Conservation (phyloP, 2,329 filamentous ascomycete genomes). For the Colletotrichum lini region DNA sequence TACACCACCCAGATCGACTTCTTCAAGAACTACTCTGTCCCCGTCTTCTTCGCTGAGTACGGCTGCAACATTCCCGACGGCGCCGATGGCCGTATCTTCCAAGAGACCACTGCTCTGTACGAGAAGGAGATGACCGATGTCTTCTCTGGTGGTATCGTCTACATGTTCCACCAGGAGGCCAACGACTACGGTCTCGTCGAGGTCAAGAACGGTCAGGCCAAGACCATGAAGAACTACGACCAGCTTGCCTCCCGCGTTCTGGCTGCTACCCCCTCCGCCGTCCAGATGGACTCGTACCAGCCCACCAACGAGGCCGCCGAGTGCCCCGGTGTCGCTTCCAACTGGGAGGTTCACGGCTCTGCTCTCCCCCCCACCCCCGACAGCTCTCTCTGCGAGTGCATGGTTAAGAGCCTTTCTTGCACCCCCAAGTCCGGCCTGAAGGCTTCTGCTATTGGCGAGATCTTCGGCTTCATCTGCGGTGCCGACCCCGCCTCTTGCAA, state of each 20-base stretch:
- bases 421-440: slow-evolving; percentile 72
- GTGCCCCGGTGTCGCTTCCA: slow-evolving; percentile 77
- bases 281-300: slow-evolving; percentile 77
- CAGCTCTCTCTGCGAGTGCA: slow-evolving; percentile 85
- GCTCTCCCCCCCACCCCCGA: slow-evolving; percentile 88
- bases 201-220: slow-evolving; percentile 69
- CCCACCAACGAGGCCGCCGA: slow-evolving; percentile 78
- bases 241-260: slow-evolving; percentile 79
- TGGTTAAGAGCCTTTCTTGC: slow-evolving; percentile 82
- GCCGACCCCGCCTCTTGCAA: slow-evolving; percentile 68
- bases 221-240: slow-evolving; percentile 81
- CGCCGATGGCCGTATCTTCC: slow-evolving; percentile 80
- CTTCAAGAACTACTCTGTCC: slow-evolving; percentile 90
- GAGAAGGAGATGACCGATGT: slow-evolving; percentile 84
- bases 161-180: slow-evolving; percentile 95
- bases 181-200: slow-evolving; percentile 90
- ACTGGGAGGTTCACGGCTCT: slow-evolving; percentile 78
- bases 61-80: slow-evolving; percentile 84
- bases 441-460: slow-evolving; percentile 71
- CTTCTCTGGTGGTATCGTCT: slow-evolving; percentile 97
- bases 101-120: slow-evolving; percentile 88
- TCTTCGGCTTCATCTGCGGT: slow-evolving; percentile 84
- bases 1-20: slow-evolving; percentile 88
- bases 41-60: slow-evolving; percentile 98
- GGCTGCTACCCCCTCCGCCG: slow-evolving; percentile 75